Percentiles rank a stretch among this genome's conserved stretches.
Evolutionary conservation across 2,329 filamentous ascomycete species (phyloP).

Genomic region (Fusarium sp.): DNA sequence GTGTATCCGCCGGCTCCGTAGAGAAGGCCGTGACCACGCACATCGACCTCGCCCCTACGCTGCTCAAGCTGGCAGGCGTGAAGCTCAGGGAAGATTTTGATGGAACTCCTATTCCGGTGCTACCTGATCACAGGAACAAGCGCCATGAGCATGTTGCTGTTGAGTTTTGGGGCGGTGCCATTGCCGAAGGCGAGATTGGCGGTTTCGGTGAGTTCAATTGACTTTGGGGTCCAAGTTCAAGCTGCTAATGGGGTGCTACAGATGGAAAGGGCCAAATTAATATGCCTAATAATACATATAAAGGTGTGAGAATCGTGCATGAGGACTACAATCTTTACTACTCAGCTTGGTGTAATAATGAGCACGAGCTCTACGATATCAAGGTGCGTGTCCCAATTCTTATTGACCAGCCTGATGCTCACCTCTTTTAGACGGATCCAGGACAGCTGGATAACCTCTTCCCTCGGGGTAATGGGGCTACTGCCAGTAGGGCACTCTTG

Average conservation of each 20-base stretch:
- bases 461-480: background rate
- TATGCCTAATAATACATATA: constrained; percentile 67
- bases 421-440: constrained; percentile 58
- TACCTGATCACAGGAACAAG: constrained; percentile 36
- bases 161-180: constrained; percentile 65
- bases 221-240: background rate
- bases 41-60: constrained; percentile 71
- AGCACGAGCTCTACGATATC: constrained; percentile 74
- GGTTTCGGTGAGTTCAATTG: constrained; percentile 38
- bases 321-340: constrained; percentile 71
- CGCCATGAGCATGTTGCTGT: constrained; percentile 66
- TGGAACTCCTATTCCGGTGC: constrained; percentile 63
- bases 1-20: constrained; percentile 53
- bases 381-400: constrained; percentile 47
- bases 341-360: constrained; percentile 75
- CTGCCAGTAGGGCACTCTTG: constrained; percentile 24
- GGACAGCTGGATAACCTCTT: constrained; percentile 61
- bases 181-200: constrained; percentile 50
- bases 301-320: constrained; percentile 65
- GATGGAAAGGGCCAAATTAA: constrained; percentile 34
- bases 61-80: constrained; percentile 59
- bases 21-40: constrained; percentile 66
- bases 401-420: background rate
- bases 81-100: constrained; percentile 64
- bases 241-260: constrained; percentile 12